Percentiles rank a stretch among this genome's conserved stretches.
These are phyloP conservation scores for Silene vulgaris DNA, from an alignment of 179 eudicot genomes.

Conservation along the genomic window DNA sequence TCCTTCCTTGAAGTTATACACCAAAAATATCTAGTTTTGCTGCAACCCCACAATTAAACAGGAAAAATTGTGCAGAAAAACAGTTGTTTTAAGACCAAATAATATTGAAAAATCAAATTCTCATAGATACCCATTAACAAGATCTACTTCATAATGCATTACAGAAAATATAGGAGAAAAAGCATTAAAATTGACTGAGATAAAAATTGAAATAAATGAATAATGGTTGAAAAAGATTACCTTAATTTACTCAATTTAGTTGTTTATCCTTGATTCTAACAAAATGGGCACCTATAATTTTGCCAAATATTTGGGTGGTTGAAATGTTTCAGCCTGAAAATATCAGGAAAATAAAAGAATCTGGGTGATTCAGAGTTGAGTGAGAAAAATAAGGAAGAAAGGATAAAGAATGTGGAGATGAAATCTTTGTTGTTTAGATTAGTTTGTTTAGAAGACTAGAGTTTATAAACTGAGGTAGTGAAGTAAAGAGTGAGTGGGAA, in stretches of 20 bases:
- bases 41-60: conserved; percentile 17
- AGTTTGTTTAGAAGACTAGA: too few species aligned
- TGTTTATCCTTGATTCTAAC: too few species aligned
- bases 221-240: conserved; percentile 20
- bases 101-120: not conserved
- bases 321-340: conserved; percentile 2
- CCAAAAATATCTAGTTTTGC: conserved; percentile 14
- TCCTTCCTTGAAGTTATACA: not conserved
- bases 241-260: not conserved
- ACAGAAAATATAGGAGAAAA: not conserved
- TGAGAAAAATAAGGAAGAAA: not conserved
- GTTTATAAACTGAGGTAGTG: not conserved
- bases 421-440: too few species aligned
- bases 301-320: conserved; percentile 22
- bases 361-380: not conserved
- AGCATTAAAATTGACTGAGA: not conserved
- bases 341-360: not conserved
- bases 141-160: conserved; percentile 8
- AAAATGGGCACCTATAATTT: conserved; percentile 5
- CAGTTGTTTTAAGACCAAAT: not conserved
- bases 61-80: too few species aligned
- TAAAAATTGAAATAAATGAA: not conserved
- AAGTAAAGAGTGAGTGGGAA: not conserved
- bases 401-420: not conserved
- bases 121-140: not conserved